Percentiles rank a stretch among this genome's conserved stretches.
Conservation (phyloP, 495 filamentous ascomycete species). For the Aspergillus funiculosus region DNA sequence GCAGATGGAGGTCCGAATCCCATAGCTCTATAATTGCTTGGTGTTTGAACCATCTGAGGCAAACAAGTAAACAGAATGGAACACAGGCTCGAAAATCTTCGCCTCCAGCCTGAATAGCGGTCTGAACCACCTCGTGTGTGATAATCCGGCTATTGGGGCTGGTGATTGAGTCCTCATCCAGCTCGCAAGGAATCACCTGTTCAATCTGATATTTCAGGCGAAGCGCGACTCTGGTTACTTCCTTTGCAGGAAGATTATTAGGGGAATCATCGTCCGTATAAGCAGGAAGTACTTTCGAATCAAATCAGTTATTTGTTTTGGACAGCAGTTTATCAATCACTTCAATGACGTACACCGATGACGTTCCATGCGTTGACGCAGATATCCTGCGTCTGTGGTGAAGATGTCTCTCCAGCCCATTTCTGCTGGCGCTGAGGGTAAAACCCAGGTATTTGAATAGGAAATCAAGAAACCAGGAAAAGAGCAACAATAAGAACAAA, state of each 20-base stretch:
- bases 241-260: constrained; percentile 52
- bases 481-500: neutral
- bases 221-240: constrained; percentile 82
- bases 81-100: constrained; percentile 70
- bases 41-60: constrained; percentile 83
- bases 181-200: constrained; percentile 78
- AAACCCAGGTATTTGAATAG: neutral
- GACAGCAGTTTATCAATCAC: too few relatives aligned
- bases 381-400: constrained; percentile 21
- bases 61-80: constrained; percentile 79
- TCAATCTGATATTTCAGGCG: constrained; percentile 89
- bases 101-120: constrained; percentile 75
- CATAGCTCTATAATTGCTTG: constrained; percentile 80
- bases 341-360: constrained; percentile 44
- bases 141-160: constrained; percentile 77
- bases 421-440: neutral
- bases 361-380: constrained; percentile 28
- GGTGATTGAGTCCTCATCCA: constrained; percentile 66
- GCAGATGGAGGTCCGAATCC: constrained; percentile 78
- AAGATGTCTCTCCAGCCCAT: constrained; percentile 40
- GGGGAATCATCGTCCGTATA: constrained; percentile 28
- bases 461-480: neutral
- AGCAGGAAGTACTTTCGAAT: constrained; percentile 36
- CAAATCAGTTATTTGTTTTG: neutral
- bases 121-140: constrained; percentile 67